Conservation (phyloP, 371 early-diverging fungal genomes). For the Lichtheimia ramosa region DNA sequence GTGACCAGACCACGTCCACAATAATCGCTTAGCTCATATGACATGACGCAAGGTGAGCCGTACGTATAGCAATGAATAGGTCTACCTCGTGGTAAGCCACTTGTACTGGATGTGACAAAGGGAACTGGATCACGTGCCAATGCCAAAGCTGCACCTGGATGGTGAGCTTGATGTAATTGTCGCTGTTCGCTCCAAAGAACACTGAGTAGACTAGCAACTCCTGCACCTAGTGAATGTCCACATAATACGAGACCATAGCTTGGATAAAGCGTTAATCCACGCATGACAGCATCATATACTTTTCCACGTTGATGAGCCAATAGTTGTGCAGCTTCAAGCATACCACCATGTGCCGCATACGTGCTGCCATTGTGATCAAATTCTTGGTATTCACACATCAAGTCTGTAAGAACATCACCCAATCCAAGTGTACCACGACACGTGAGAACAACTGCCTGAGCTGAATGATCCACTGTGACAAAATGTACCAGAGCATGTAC, state of each 20-base stretch:
- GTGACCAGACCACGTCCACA: conserved; percentile 71
- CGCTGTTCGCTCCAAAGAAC: conserved; percentile 69
- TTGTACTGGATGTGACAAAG: conserved; percentile 66
- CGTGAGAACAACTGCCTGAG: conserved; percentile 78
- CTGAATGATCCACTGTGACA: conserved; percentile 78
- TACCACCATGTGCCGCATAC: conserved; percentile 74
- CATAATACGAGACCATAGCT: conserved; percentile 77
- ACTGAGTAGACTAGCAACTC: conserved; percentile 70
- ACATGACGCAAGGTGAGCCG: conserved; percentile 75
- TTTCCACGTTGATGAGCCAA: conserved; percentile 64
- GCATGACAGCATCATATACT: conserved; percentile 64
- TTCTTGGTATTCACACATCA: conserved; percentile 77
- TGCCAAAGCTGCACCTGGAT: conserved; percentile 12
- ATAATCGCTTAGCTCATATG: conserved; percentile 63
- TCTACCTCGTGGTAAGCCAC: conserved; percentile 68
- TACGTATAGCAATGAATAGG: conserved; percentile 79
- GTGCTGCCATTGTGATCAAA: conserved; percentile 22
- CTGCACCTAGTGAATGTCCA: conserved; percentile 84
- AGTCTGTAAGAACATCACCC: conserved; percentile 84
- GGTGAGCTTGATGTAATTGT: conserved; percentile 7
- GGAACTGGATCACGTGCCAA: conserved; percentile 42
- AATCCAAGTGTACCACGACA: conserved; percentile 91
- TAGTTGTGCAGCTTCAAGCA: conserved; percentile 73
- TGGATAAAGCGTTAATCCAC: conserved; percentile 64
- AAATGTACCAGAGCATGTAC: conserved; percentile 83